A percentile compares a stretch with the other conserved stretches of the same genome.
Conservation (phyloP, 2,329 filamentous ascomycete genomes). For the Stromatinia cepivora region DNA sequence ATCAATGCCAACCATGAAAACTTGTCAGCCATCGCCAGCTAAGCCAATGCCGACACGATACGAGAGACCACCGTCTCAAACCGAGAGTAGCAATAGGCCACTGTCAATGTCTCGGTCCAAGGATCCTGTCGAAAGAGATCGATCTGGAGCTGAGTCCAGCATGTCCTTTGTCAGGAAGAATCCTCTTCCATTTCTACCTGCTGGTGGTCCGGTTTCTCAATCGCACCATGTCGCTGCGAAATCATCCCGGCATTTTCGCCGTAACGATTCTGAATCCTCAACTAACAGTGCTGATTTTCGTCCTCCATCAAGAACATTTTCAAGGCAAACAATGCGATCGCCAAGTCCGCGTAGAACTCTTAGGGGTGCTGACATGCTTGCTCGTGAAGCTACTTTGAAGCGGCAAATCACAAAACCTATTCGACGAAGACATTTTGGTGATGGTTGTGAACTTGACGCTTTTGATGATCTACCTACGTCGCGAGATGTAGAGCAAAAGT, state of each 20-base stretch:
- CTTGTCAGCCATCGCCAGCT: conserved; percentile 50
- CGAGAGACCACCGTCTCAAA: conserved; percentile 61
- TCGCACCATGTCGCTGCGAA: conserved; percentile 79
- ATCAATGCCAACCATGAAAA: conserved; percentile 61
- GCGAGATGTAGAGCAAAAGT: conserved; percentile 75
- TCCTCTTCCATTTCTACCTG: conserved; percentile 74
- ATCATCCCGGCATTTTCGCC: conserved; percentile 67
- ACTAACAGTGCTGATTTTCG: conserved; percentile 57
- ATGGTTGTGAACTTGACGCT: conserved; percentile 86
- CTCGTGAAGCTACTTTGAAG: conserved; percentile 54
- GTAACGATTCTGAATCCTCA: conserved; percentile 78
- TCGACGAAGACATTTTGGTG: conserved; percentile 74
- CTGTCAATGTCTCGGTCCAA: conserved; percentile 60
- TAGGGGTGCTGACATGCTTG: conserved; percentile 45
- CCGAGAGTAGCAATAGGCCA: conserved; percentile 50
- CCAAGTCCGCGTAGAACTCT: conserved; percentile 56
- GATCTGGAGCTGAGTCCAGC: conserved; percentile 51
- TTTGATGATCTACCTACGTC: conserved; percentile 97
- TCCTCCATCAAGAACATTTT: conserved; percentile 57
- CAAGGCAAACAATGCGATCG: conserved; percentile 55
- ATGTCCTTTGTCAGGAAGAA: conserved; percentile 57
- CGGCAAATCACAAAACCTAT: conserved; percentile 74
- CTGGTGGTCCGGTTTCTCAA: conserved; percentile 69
- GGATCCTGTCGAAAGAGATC: conserved; percentile 64
- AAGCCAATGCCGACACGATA: conserved; percentile 51